Conservation (phyloP, 2,329 filamentous ascomycete species). For the Tolypocladium tundrense region DNA sequence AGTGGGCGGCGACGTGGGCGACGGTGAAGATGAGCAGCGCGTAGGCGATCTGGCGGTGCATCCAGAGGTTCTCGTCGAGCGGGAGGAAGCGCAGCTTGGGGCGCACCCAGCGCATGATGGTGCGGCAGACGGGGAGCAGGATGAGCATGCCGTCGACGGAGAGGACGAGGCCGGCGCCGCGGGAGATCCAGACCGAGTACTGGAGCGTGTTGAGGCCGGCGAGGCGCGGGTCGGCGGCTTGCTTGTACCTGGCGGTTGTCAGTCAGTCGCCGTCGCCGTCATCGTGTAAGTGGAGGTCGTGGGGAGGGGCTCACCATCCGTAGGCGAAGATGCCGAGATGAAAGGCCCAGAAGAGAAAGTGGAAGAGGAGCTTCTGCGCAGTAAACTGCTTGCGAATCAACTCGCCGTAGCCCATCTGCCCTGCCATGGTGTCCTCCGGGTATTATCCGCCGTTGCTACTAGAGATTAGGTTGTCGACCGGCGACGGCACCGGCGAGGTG, state of each 20-base stretch:
- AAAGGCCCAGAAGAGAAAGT: slow-evolving; percentile 69
- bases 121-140: slow-evolving; percentile 88
- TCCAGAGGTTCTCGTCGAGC: slow-evolving; percentile 94
- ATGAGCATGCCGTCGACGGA: slow-evolving; percentile 81
- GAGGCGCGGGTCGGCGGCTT: slow-evolving; percentile 56
- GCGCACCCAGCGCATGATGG: slow-evolving; percentile 71
- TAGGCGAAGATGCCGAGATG: slow-evolving; percentile 72
- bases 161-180: slow-evolving; percentile 81
- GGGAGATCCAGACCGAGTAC: slow-evolving; percentile 92
- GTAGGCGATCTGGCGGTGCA: slow-evolving; percentile 92
- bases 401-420: slow-evolving; percentile 30
- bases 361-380: slow-evolving; percentile 63
- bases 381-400: slow-evolving; percentile 56
- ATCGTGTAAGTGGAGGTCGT: neutral
- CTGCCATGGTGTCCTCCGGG: slow-evolving; percentile 18
- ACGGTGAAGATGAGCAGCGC: slow-evolving; percentile 73
- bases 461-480: slow-evolving; percentile 34
- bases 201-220: slow-evolving; percentile 69
- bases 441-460: neutral
- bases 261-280: neutral
- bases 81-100: slow-evolving; percentile 83
- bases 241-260: slow-evolving; percentile 56
- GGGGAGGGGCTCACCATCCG: slow-evolving; percentile 54
- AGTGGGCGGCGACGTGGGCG: slow-evolving; percentile 71
- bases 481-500: slow-evolving; percentile 28